Conservation (phyloP, 805 yeast species). For the Pichia rugopelliculosa region DNA sequence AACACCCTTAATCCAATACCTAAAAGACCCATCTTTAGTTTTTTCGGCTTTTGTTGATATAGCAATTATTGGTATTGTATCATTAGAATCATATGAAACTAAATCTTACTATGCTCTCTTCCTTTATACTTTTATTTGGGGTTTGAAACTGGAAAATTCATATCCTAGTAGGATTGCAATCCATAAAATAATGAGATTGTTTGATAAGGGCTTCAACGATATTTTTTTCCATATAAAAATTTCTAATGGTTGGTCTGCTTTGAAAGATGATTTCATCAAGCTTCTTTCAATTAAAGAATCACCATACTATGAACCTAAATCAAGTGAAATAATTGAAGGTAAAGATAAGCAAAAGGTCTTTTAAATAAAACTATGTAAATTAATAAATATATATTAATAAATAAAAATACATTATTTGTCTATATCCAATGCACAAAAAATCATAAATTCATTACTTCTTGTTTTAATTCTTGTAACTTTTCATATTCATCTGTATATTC, state of each 20-base stretch:
- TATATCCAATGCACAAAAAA: too few species aligned
- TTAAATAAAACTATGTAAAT: neutral
- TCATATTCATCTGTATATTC: slow-evolving; percentile 76
- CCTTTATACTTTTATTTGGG: slow-evolving; percentile 32
- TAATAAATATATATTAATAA: neutral
- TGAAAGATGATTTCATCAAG: neutral
- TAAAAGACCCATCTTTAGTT: slow-evolving; percentile 32
- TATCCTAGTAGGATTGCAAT: slow-evolving; percentile 29
- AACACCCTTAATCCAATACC: slow-evolving; percentile 30
- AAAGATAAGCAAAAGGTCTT: neutral
- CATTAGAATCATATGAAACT: slow-evolving; percentile 22
- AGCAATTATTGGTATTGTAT: slow-evolving; percentile 25
- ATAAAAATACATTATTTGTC: neutral
- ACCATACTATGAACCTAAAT: neutral
- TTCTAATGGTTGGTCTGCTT: neutral
- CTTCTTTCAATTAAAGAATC: neutral
- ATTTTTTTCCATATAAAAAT: neutral
- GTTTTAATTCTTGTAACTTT: slow-evolving; percentile 45
- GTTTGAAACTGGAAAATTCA: slow-evolving; percentile 32
- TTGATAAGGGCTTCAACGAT: slow-evolving; percentile 14
- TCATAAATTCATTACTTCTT: slow-evolving; percentile 27
- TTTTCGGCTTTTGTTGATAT: slow-evolving; percentile 34
- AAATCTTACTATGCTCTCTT: slow-evolving; percentile 27
- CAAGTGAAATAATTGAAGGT: neutral
- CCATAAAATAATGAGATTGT: slow-evolving; percentile 16